Percentiles rank a stretch among this genome's conserved stretches.
Evolutionary conservation across 192 early-diverging fungal genomes (phyloP).

Genomic region (Phlyctochytrium arcticum): DNA sequence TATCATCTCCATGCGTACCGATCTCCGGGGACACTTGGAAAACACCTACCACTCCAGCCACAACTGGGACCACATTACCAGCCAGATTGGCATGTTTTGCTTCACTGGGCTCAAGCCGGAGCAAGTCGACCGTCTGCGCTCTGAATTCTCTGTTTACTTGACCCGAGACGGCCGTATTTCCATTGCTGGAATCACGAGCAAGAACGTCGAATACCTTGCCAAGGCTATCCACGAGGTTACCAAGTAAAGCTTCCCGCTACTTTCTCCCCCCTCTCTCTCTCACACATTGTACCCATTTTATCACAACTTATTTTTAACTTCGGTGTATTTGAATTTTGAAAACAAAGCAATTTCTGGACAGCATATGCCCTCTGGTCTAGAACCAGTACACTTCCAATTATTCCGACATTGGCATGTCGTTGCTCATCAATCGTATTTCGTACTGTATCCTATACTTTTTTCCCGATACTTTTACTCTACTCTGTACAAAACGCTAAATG

Average conservation of each 20-base stretch:
- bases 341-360: no score
- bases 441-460: no score
- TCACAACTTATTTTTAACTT: no score
- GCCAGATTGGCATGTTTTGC: constrained; percentile 97
- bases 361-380: no score
- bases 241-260: constrained; percentile 39
- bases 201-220: constrained; percentile 94
- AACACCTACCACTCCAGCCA: constrained; percentile 75
- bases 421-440: no score
- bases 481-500: no score
- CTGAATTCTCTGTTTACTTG: constrained; percentile 88
- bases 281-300: no score
- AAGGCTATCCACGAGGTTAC: constrained; percentile 93
- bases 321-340: no score
- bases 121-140: constrained; percentile 80
- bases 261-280: no score
- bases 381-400: no score
- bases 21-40: constrained; percentile 73
- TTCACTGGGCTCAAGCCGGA: constrained; percentile 87
- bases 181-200: constrained; percentile 89
- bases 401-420: no score
- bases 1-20: constrained; percentile 87
- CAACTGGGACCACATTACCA: constrained; percentile 89
- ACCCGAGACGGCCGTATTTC: constrained; percentile 95
- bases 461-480: no score